Conservation (phyloP, 805 yeast species). For the Yarrowia hollandica region DNA sequence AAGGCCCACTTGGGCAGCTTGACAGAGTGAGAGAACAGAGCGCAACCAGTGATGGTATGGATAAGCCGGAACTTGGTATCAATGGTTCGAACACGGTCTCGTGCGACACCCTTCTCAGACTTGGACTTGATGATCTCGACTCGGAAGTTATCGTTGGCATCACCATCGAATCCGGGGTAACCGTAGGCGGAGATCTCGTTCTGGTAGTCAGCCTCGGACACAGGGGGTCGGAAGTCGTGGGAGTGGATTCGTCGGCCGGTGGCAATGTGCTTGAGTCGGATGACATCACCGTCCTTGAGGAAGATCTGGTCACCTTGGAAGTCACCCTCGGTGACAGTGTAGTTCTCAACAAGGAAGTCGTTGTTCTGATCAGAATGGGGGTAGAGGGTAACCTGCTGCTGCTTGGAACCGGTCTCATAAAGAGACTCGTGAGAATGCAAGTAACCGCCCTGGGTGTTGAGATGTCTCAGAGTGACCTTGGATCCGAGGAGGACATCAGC, state of each 20-base stretch:
- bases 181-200: conserved; percentile 78
- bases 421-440: conserved; percentile 62
- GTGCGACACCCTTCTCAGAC: conserved; percentile 43
- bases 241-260: conserved; percentile 73
- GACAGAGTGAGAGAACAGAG: conserved; percentile 67
- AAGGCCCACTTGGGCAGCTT: conserved; percentile 83
- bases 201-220: conserved; percentile 87
- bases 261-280: conserved; percentile 67
- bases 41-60: conserved; percentile 69
- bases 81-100: conserved; percentile 51
- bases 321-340: conserved; percentile 74
- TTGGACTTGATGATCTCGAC: conserved; percentile 51
- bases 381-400: conserved; percentile 69
- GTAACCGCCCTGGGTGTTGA: conserved; percentile 68
- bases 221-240: conserved; percentile 77
- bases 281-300: conserved; percentile 55
- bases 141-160: conserved; percentile 68
- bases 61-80: conserved; percentile 69
- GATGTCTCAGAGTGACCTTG: conserved; percentile 68
- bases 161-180: conserved; percentile 59
- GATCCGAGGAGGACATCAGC: conserved; percentile 75
- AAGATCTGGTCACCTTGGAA: conserved; percentile 57
- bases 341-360: conserved; percentile 72
- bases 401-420: conserved; percentile 56
- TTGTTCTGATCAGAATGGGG: conserved; percentile 57